Percentiles rank a stretch among this genome's conserved stretches.
Conservation (phyloP, 2,329 filamentous ascomycete genomes). For the Penicillium concentricum region DNA sequence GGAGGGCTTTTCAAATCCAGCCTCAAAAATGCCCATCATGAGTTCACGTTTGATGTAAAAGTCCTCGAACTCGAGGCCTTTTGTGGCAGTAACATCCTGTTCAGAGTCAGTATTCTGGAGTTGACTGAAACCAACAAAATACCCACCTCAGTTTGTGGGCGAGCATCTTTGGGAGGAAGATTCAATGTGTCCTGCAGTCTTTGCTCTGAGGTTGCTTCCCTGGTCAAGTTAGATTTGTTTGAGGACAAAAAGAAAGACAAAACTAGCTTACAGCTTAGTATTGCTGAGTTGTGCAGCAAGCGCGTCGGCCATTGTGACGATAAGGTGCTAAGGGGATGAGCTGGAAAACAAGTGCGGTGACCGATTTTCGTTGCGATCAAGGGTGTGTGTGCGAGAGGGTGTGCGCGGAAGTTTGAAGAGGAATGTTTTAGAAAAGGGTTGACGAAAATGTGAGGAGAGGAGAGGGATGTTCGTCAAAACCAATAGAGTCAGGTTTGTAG, state of each 20-base stretch:
- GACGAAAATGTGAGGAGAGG: neutral
- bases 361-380: neutral
- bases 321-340: slow-evolving; percentile 9
- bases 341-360: slow-evolving; percentile 1
- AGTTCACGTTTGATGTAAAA: slow-evolving; percentile 93
- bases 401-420: neutral
- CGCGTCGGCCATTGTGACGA: slow-evolving; percentile 42
- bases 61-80: slow-evolving; percentile 96
- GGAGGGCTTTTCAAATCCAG: slow-evolving; percentile 96
- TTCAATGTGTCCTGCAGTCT: slow-evolving; percentile 49
- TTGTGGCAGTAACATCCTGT: slow-evolving; percentile 97
- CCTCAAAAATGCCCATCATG: slow-evolving; percentile 99
- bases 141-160: slow-evolving; percentile 52
- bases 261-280: slow-evolving; percentile 41
- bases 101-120: neutral
- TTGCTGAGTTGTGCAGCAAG: slow-evolving; percentile 48
- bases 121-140: neutral
- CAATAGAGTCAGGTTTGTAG: neutral
- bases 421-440: neutral
- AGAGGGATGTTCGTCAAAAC: neutral
- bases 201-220: slow-evolving; percentile 40
- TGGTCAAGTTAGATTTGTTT: slow-evolving; percentile 21
- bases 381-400: neutral
- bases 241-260: neutral
- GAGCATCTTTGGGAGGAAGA: slow-evolving; percentile 47